Base-by-base conservation (phyloP, 2,329 filamentous ascomycete genomes). In the Ilyonectria destructans region DNA sequence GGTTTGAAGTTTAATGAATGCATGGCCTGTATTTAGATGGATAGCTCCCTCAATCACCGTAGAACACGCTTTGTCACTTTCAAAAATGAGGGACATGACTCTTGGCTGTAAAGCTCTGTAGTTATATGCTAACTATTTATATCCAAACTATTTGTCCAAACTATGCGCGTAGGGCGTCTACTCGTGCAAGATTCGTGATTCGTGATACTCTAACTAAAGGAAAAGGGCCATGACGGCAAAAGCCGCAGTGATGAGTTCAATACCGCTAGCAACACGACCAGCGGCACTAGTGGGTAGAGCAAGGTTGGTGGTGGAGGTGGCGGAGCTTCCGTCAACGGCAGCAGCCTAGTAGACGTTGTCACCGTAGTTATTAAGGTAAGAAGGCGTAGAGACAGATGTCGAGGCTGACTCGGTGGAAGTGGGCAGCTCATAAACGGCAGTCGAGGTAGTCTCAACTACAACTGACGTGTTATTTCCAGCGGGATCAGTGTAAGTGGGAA, bases 251-350 rank as follows among this genome's bases (percentile, higher is more conserved):
- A 62, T 57, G 29, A 57, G 5, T 17, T 33, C 60, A 46, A 62
- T 43, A 35, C 60, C 19, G 23, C 60, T 46, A 17, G 60, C 43
- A 23, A 31, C 43, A 29, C 74, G 77, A 45, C 72, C 77, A 55
- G 76, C 77, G 45, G 72, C 78, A 52, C 67, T 70, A 33, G 72
- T 75, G 49, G 74, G 65, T 37, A 21, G 52, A 21, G 70, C 62
- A 40, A 69, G 68, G 49, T 69, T 67, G 17, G 70, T 37, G 21
- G 59, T 46, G 26, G 59, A n/a, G 13, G 60, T 29, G 5, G 60
- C 40, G 21, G 21, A 56, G 59, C 49, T 21, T 7, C 45, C 37
- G 21, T 23, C 21, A 23, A 23, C 21, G 21, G 21, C 21, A 23
- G 21, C 21, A 23, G 21, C 21, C 21, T 23, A 3, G 21, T 23